Evolutionary conservation across 306 rosid genomes (phyloP).

Genomic region (Castanea crenata): DNA sequence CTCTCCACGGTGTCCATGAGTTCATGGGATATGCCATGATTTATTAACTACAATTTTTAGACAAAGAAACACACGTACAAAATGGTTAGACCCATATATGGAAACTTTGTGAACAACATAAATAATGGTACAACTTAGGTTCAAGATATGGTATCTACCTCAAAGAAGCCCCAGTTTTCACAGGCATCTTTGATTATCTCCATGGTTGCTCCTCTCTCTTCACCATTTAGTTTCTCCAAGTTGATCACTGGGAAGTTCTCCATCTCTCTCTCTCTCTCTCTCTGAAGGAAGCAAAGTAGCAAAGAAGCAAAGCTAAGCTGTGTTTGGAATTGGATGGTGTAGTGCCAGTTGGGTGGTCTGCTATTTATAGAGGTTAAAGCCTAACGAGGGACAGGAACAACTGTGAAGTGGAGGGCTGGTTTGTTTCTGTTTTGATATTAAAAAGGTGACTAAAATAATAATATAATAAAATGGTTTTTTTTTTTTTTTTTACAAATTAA

Average conservation of each 20-base stretch:
- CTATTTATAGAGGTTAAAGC: conserved; percentile 41
- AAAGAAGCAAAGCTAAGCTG: background rate
- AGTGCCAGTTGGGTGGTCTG: background rate
- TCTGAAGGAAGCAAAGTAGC: conserved; percentile 11
- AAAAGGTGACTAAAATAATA: background rate
- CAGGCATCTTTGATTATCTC: conserved; percentile 82
- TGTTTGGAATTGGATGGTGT: conserved; percentile 11
- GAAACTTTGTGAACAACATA: background rate
- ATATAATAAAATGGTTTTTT: no score
- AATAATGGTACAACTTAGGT: background rate
- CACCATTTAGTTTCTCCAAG: conserved; percentile 68
- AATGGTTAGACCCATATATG: background rate
- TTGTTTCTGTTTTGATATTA: background rate
- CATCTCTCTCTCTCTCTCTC: conserved; percentile 37
- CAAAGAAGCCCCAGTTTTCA: conserved; percentile 97
- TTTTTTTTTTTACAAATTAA: background rate
- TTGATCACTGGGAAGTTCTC: conserved; percentile 72
- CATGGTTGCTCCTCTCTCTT: conserved; percentile 53
- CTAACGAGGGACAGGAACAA: background rate
- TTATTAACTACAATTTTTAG: conserved; percentile 46
- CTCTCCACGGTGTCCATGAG: conserved; percentile 75
- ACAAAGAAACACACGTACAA: background rate
- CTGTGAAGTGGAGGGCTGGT: background rate
- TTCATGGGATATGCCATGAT: conserved; percentile 66
- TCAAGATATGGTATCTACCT: conserved; percentile 40